These are phyloP conservation scores for Trichophyton benhamiae DNA, from an alignment of 2,329 filamentous ascomycete genomes.

Conservation along the genomic window DNA sequence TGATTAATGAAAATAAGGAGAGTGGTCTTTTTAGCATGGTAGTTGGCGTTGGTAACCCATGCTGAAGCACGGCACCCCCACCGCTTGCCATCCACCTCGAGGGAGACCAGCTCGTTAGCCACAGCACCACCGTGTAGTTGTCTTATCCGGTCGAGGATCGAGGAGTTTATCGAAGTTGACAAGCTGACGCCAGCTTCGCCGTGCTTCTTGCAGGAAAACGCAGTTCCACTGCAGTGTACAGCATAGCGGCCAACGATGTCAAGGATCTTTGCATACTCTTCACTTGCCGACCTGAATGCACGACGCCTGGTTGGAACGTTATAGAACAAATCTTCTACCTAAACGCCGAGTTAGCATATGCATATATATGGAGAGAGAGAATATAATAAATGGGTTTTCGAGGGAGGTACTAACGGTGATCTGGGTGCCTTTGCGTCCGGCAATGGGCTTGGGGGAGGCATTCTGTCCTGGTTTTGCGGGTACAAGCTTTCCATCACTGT, in stretches of 20 bases:
- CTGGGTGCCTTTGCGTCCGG: conserved; percentile 80
- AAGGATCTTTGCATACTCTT: conserved; percentile 96
- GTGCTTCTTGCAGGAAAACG: conserved; percentile 93
- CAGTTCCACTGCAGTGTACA: conserved; percentile 79
- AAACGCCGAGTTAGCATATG: neutral
- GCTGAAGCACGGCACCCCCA: conserved; percentile 77
- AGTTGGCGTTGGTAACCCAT: conserved; percentile 84
- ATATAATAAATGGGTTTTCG: neutral
- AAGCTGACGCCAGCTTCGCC: conserved; percentile 76
- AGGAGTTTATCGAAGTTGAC: conserved; percentile 62
- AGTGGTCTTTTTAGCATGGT: conserved; percentile 78
- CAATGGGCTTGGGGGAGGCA: conserved; percentile 73
- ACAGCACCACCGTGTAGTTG: conserved; percentile 76
- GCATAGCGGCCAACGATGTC: conserved; percentile 90
- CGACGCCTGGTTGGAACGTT: conserved; percentile 79
- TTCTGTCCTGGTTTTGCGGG: conserved; percentile 79
- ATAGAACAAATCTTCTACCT: conserved; percentile 92
- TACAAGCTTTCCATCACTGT: conserved; percentile 67
- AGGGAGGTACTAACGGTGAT: conserved; percentile 52
- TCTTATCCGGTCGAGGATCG: conserved; percentile 68
- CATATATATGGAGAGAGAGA: neutral
- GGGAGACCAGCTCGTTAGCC: conserved; percentile 75
- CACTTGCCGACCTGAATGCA: conserved; percentile 80
- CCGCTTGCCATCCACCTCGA: conserved; percentile 57
- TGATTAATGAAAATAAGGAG: conserved; percentile 94